Evolutionary conservation across 345 rosid species (phyloP).

Genomic region (Gossypium sturtianum): DNA sequence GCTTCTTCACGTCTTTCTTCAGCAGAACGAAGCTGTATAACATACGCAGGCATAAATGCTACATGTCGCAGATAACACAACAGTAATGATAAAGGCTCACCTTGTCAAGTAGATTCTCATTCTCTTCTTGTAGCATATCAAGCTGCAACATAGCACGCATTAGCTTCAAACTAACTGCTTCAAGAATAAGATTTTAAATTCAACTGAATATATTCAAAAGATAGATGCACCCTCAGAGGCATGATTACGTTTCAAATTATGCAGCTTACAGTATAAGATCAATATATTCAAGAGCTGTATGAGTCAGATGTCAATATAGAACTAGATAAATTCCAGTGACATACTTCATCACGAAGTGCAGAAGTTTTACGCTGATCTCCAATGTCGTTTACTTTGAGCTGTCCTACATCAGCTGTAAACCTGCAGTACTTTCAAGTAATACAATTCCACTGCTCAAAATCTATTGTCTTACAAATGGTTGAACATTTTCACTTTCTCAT

Average conservation of each 20-base stretch:
- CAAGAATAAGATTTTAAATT: constrained; percentile 17
- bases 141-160: constrained; percentile 51
- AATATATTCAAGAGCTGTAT: constrained; percentile 3
- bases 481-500: neutral
- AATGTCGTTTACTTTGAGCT: constrained; percentile 43
- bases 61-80: constrained; percentile 15
- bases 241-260: neutral
- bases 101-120: constrained; percentile 66
- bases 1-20: constrained; percentile 86
- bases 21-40: constrained; percentile 60
- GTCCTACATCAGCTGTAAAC: constrained; percentile 59
- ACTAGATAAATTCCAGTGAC: constrained; percentile 19
- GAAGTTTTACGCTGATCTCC: constrained; percentile 91
- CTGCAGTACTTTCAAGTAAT: constrained; percentile 30
- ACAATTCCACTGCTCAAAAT: neutral
- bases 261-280: neutral
- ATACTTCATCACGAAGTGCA: constrained; percentile 97
- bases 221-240: neutral
- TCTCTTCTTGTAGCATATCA: constrained; percentile 94
- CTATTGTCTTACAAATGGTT: neutral
- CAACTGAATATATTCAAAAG: constrained; percentile 18
- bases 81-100: constrained; percentile 26
- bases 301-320: neutral
- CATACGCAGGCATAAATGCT: constrained; percentile 20
- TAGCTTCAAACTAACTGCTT: constrained; percentile 21